Evolutionary conservation across 1,284 basidiomycete species (phyloP).

Genomic region (Ceraceosorus guamensis): DNA sequence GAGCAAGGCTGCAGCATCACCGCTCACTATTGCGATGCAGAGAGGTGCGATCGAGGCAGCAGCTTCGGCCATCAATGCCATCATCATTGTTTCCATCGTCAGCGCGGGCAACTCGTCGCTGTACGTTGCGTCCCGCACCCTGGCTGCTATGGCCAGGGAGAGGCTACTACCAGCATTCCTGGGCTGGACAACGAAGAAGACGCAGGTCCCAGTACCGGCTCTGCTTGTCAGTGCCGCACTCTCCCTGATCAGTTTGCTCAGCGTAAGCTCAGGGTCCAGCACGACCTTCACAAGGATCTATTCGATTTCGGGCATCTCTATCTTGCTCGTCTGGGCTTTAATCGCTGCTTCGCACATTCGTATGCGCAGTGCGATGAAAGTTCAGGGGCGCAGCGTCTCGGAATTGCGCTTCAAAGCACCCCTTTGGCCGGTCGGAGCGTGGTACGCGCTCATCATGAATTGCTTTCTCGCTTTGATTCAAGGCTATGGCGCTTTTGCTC

Average conservation of each 20-base stretch:
- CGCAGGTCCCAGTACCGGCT: conserved; percentile 25
- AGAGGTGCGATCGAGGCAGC: conserved; percentile 22
- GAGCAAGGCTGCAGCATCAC: conserved; percentile 19
- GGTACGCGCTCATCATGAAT: conserved; percentile 18
- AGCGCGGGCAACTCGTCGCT: conserved; percentile 28
- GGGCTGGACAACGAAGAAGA: conserved; percentile 15
- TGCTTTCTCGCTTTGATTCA: conserved; percentile 5
- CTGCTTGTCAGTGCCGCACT: conserved; percentile 19
- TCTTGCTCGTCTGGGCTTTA: conserved; percentile 25
- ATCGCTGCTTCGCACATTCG: conserved; percentile 27
- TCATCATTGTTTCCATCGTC: conserved; percentile 30
- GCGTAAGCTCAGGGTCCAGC: conserved; percentile 16
- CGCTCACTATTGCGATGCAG: conserved; percentile 29
- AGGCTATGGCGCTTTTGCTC: conserved; percentile 14
- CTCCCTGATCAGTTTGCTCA: conserved; percentile 23
- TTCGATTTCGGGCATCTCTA: conserved; percentile 22
- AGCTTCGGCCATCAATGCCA: conserved; percentile 24
- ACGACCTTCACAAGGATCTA: conserved; percentile 27
- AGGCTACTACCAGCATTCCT: conserved; percentile 16
- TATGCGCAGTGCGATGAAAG: conserved; percentile 16
- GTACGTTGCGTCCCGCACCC: conserved; percentile 30
- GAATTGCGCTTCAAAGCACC: conserved; percentile 13
- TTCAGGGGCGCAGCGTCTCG: conserved; percentile 7
- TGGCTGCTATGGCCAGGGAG: not conserved
- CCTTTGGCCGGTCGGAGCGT: conserved; percentile 17